Percentiles rank a stretch among this genome's conserved stretches.
These are phyloP conservation scores for Omphalotus guepiniiformis DNA, from an alignment of 768 basidiomycete genomes.

Conservation along the genomic window DNA sequence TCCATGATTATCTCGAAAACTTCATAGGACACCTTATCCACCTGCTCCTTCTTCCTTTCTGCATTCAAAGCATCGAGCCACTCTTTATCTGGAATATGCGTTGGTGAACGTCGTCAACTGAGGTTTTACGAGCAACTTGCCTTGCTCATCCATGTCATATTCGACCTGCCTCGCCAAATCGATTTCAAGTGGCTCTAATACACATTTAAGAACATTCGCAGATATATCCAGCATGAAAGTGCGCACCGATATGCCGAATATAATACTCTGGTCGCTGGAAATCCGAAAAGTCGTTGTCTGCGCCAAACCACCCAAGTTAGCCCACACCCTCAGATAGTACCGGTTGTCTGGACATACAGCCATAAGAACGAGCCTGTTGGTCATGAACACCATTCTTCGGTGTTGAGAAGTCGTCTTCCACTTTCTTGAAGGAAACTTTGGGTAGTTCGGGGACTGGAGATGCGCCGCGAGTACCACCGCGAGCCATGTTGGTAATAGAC, in stretches of 20 bases:
- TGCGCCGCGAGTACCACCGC: conserved; percentile 29
- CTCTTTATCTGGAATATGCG: conserved; percentile 65
- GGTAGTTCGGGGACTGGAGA: conserved; percentile 38
- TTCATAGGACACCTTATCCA: conserved; percentile 74
- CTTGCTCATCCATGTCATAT: conserved; percentile 99
- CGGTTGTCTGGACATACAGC: conserved; percentile 59
- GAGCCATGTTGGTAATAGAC: too few species aligned
- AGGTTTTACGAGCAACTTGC: conserved; percentile 31
- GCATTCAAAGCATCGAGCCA: conserved; percentile 87
- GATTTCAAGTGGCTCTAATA: conserved; percentile 84
- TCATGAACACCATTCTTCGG: conserved; percentile 64
- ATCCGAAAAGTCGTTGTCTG: conserved; percentile 60
- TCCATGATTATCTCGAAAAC: conserved; percentile 97
- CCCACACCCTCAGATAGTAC: neutral
- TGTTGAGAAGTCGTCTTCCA: conserved; percentile 59
- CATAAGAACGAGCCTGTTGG: conserved; percentile 59
- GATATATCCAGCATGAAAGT: neutral
- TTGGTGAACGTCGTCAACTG: neutral
- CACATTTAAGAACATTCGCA: neutral
- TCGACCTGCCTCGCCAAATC: conserved; percentile 93
- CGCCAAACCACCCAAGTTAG: conserved; percentile 7
- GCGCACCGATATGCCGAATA: conserved; percentile 83
- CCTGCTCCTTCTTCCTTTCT: conserved; percentile 74
- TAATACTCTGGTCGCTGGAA: conserved; percentile 81
- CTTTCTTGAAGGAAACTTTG: conserved; percentile 61